phyloP scores from a whole-genome alignment of 306 rosid genomes.

The Adenanthera pavonina region DNA sequence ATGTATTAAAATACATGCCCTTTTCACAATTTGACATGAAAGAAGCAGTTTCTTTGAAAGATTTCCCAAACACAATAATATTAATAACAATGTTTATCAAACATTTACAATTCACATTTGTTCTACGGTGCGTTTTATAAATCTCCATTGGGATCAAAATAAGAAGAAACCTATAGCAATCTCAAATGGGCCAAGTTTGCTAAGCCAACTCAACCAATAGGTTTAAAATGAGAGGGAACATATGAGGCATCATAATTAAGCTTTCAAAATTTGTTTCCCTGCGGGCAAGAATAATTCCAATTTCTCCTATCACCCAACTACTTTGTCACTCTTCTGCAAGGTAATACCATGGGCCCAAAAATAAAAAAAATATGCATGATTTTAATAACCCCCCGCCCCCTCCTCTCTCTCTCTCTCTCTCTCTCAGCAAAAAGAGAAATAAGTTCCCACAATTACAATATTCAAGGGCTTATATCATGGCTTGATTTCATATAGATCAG shows the following conservation, averaged over 20 bases:
- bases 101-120: no score
- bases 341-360: not conserved
- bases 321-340: not conserved
- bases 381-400: not conserved
- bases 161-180: not conserved
- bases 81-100: no score
- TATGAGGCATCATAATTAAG: slow-evolving; percentile 1
- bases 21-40: no score
- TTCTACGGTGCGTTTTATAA: no score
- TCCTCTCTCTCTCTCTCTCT: no score
- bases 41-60: no score
- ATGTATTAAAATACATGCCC: no score
- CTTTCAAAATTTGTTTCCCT: not conserved
- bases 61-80: no score
- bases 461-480: not conserved
- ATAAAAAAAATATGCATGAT: not conserved
- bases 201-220: not conserved
- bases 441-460: not conserved
- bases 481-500: not conserved
- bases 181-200: not conserved
- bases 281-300: slow-evolving; percentile 13
- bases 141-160: no score
- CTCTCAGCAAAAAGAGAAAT: not conserved
- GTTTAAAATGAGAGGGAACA: not conserved
- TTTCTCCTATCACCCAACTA: not conserved